Conservation (phyloP, 345 rosid genomes). For the Linum trigynum region DNA sequence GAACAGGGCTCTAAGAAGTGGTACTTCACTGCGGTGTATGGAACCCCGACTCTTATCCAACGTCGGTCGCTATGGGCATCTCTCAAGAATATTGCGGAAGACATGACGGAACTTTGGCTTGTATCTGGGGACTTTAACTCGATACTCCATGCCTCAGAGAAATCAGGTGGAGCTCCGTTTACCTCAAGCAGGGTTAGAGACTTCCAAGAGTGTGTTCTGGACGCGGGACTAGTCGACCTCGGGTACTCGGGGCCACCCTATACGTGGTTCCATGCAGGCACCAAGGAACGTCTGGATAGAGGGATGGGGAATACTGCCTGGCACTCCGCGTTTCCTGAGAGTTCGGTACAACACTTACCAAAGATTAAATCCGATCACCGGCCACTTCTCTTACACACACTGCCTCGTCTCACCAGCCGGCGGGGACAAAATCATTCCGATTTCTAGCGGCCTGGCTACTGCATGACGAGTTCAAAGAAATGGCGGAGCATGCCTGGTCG, state of each 20-base stretch:
- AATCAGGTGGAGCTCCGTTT: no score
- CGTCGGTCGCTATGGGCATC: no score
- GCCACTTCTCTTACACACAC: background rate
- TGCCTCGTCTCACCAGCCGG: background rate
- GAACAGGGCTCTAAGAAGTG: no score
- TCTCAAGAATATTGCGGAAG: no score
- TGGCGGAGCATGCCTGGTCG: background rate
- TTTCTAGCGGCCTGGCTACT: background rate
- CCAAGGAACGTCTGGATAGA: background rate
- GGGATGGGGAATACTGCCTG: background rate
- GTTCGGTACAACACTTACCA: background rate
- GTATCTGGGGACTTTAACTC: no score
- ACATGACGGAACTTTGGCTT: no score
- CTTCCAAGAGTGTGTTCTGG: no score
- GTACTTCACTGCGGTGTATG: no score
- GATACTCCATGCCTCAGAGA: no score
- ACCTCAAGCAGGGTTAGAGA: no score
- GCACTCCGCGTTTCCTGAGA: background rate
- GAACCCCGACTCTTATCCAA: no score
- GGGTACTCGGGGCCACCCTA: background rate
- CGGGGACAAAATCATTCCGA: background rate
- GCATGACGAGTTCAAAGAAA: background rate
- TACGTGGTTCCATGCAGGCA: background rate
- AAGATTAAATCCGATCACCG: background rate
- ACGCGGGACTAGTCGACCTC: background rate